Base-by-base conservation (phyloP, 2,329 filamentous ascomycete species). In the Pyrenophora teres region DNA sequence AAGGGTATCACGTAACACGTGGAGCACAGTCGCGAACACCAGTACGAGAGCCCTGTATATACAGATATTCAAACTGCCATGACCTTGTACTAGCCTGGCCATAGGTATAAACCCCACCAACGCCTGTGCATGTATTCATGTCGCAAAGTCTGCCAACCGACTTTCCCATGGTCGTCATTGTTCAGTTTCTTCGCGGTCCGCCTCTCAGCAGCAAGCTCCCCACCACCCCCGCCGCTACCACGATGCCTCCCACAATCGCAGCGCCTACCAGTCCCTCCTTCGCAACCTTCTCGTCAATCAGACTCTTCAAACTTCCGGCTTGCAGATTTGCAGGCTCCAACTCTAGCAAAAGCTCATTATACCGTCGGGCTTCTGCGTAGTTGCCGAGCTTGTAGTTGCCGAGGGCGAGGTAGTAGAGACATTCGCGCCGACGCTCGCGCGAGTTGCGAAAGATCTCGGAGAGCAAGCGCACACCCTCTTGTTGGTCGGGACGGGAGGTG, bases 311-410 rank as follows among this genome's bases (percentile, higher is more conserved):
- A 75, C 95, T 96, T 49, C 86, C 82, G 21, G 93, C 92, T 77
- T 99, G 94, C 68, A 97, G 76, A 75, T 97, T 99, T 40, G 84
- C 86, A 7, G 92, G 91, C 78, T 99, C 94, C 73, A 93, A 88
- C 57, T 97, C 91, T 46, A 97, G 77, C 56, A 99, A 80, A 42
- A 93, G 81, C 70, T 97, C 93, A 75, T 99, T 99, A 78, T 97
- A 97, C 70, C 90, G 84, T 68, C 93, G 83, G 54, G 93, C 93
- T 73, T 99, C 94, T 55, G 87, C 92, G 75, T 97, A 99, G 81
- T 97, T 97, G 56, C 92, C 93, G 40, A 99, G 85, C 80, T 97
- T 97, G 84, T 93, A 97, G 81, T 97, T 96, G 58, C 94, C 94
- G 27, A 99, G 84, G 21, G 91, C 94, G 46, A 99, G 87, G 77